Base-by-base conservation (phyloP, 352 stramenopile genomes). In the Pythium volutum region DNA sequence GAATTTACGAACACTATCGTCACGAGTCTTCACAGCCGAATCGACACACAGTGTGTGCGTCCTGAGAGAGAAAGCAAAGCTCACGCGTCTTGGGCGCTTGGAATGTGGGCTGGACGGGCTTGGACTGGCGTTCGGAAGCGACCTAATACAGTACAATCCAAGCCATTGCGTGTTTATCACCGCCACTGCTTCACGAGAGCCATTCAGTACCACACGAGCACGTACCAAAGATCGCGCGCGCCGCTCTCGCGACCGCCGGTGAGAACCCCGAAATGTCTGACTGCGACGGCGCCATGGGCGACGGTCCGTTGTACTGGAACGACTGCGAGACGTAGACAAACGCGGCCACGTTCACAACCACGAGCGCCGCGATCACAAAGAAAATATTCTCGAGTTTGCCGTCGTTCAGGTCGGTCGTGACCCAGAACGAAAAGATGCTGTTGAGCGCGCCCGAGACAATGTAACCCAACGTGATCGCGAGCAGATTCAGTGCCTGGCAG, bases 371-470 rank as follows among this genome's bases (percentile, higher is more conserved):
- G 69, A 93, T 68, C 60, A 93, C 73, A 59, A 81, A 93, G 72
- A 91, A 98, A 55, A 97, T 97, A 41, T 84, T 79, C 68, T 97
- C 89, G n/a, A 98, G 73, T 20, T 88, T 69, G 38, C 91, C 91
- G 27, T 89, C 55, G 71, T 98, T 97, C 22, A 98, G 64, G 67
- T 98, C 77, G 36, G 74, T 91, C n/a, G 91, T 85, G 59, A 98
- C 63, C 90, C 91, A 97, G 66, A 93, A 89, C 22, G 86, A 93
- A 64, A 95, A 93, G 55, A 94, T 86, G 68, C 82, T 95, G 77
- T 93, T 95, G 48, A 94, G 66, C 3, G 78, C 87, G 1, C 81
- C 85, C 2, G 81, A 74, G 18, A 94, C 83, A 46, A 96, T 91
- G 62, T 87, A 94, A 1, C 89, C 89, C 25, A 97, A 73, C 46